phyloP scores from a whole-genome alignment of 129 eudicot species.

The carrot (Daucus carota) region DH1_v3.0 NC_030382.2:41970501-41971000 shows the following conservation, averaged over 20 bases:
- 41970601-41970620: conserved; percentile 85
- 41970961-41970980: conserved; percentile 94
- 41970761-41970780: conserved; percentile 89
- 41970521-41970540: conserved; percentile 36
- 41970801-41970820: conserved; percentile 74
- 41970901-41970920: conserved; percentile 97
- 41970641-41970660: conserved; percentile 90
- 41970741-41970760: conserved; percentile 89
- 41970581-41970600: conserved; percentile 53
- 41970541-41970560: conserved; percentile 50
- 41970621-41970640: conserved; percentile 91
- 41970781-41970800: conserved; percentile 87
- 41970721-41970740: conserved; percentile 83
- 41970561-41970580: conserved; percentile 38
- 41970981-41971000: conserved; percentile 93
- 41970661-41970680: conserved; percentile 69
- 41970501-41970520: conserved; percentile 36
- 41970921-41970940: conserved; percentile 80
- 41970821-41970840: conserved; percentile 74
- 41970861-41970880: conserved; percentile 94
- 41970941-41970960: conserved; percentile 72
- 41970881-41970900: conserved; percentile 85
- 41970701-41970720: conserved; percentile 95
- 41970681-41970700: conserved; percentile 49
- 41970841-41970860: conserved; percentile 95